These are phyloP conservation scores for Penicillium decumbens DNA, from an alignment of 2,329 filamentous ascomycete species.

Conservation along the genomic window DNA sequence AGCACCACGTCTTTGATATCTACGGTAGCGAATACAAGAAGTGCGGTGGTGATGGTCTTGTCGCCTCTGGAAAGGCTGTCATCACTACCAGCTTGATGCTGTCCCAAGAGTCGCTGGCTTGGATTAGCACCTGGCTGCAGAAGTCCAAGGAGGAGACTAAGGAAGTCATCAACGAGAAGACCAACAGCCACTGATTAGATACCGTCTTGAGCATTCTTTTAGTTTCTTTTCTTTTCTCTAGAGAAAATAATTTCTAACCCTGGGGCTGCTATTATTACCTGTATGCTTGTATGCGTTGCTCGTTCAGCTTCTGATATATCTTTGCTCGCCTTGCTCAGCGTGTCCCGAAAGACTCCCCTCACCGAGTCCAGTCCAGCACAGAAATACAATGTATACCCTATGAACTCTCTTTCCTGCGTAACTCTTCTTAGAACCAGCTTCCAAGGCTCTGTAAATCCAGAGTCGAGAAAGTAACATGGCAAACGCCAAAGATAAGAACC, in stretches of 20 bases:
- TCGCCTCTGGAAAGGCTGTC: constrained; percentile 66
- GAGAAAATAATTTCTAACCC: constrained; percentile 23
- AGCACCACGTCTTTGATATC: constrained; percentile 41
- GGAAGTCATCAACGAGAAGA: constrained; percentile 50
- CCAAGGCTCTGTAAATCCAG: not conserved
- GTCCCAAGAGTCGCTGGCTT: constrained; percentile 60
- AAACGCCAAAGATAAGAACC: constrained; percentile 10
- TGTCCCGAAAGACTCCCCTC: not conserved
- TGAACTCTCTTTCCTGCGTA: not conserved
- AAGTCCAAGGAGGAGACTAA: constrained; percentile 60
- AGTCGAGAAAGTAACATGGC: not conserved
- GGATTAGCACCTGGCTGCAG: constrained; percentile 56
- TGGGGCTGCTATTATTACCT: not conserved
- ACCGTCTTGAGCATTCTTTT: constrained; percentile 4
- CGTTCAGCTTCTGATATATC: not conserved
- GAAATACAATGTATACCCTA: not conserved
- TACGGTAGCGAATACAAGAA: constrained; percentile 47
- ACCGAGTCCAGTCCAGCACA: not conserved
- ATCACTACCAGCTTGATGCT: constrained; percentile 65
- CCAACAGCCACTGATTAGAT: constrained; percentile 27
- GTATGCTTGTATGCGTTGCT: not conserved
- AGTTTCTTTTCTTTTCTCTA: constrained; percentile 10
- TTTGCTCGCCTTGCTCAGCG: not conserved
- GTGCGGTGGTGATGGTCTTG: constrained; percentile 52
- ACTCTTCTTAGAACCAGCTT: not conserved